Evolutionary conservation across 257 asterid genomes (phyloP).

Genomic region (Solanum arcanum): DNA sequence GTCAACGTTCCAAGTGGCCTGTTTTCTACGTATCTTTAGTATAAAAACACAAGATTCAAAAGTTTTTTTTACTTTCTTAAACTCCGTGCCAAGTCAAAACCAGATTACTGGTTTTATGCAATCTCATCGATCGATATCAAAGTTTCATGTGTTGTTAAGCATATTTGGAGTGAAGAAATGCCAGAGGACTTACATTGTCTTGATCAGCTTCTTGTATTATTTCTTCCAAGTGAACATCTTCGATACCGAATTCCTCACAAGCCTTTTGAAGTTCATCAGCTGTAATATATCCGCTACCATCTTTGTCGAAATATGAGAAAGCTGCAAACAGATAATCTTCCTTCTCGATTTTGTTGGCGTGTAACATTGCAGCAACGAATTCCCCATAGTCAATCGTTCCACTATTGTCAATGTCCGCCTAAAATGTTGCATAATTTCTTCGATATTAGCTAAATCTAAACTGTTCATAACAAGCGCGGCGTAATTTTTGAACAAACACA

Average conservation of each 20-base stretch:
- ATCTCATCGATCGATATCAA: background rate
- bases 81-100: background rate
- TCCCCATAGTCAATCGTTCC: conserved; percentile 88
- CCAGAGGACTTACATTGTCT: conserved; percentile 39
- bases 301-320: conserved; percentile 78
- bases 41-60: background rate
- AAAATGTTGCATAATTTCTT: background rate
- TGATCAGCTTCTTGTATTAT: conserved; percentile 82
- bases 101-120: background rate
- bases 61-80: no score
- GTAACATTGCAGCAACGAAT: conserved; percentile 88
- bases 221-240: conserved; percentile 53
- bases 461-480: background rate
- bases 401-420: conserved; percentile 82
- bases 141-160: background rate
- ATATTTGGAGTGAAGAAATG: background rate
- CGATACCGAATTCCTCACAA: conserved; percentile 69
- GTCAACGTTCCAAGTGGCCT: background rate
- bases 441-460: background rate
- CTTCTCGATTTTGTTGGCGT: conserved; percentile 71
- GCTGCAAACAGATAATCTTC: conserved; percentile 74
- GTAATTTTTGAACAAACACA: background rate
- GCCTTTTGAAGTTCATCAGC: conserved; percentile 83
- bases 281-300: conserved; percentile 79
- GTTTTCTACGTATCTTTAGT: background rate